These are phyloP conservation scores for Coleophoma eucalyptorum DNA, from an alignment of 2,329 filamentous ascomycete genomes.

Conservation along the genomic window DNA sequence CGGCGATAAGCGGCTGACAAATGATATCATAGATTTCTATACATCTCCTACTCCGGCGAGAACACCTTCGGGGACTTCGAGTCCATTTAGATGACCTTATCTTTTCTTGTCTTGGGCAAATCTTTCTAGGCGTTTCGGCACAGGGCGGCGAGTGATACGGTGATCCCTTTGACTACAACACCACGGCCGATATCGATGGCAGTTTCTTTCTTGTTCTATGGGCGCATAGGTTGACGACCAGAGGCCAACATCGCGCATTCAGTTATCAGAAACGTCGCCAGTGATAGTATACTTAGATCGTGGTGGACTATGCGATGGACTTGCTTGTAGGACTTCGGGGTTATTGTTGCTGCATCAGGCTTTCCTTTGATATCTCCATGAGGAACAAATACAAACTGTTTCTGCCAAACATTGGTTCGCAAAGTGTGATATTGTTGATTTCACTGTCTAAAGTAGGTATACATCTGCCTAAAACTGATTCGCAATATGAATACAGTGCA, in stretches of 20 bases:
- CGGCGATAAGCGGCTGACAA: background rate
- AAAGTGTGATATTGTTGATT: no score
- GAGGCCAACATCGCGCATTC: background rate
- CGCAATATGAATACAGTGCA: no score
- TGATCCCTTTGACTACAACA: background rate
- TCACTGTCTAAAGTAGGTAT: no score
- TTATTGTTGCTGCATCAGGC: background rate
- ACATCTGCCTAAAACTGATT: no score
- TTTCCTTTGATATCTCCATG: background rate
- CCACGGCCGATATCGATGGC: background rate
- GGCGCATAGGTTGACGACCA: background rate
- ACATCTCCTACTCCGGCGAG: conserved; percentile 98
- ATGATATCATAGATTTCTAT: conserved; percentile 55
- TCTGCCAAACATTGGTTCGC: background rate
- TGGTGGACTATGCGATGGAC: no score
- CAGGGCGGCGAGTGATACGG: background rate
- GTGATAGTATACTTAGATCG: no score
- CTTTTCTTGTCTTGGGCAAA: conserved; percentile 3
- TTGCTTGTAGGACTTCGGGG: background rate
- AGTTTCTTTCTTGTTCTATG: conserved; percentile 1
- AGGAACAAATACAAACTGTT: background rate
- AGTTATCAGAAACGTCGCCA: background rate
- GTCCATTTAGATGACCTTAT: conserved; percentile 16
- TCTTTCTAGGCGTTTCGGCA: conserved; percentile 7
- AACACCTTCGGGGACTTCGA: conserved; percentile 89